A percentile compares a stretch with the other conserved stretches of the same genome.
Conservation (phyloP, 495 filamentous ascomycete genomes). For the Neurospora sp. region DNA sequence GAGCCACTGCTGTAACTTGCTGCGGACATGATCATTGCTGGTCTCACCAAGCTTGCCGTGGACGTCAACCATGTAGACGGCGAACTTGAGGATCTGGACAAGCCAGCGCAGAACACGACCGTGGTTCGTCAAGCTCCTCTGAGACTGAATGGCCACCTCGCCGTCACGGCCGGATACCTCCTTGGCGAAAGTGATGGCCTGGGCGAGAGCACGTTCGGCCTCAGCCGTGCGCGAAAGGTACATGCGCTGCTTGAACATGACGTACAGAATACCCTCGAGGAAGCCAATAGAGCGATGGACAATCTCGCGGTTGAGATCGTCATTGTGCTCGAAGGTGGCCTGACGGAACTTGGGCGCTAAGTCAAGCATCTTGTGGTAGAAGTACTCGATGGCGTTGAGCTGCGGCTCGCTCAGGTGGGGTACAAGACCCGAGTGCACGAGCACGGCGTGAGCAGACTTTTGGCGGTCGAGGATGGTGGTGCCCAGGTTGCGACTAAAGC, state of each 20-base stretch:
- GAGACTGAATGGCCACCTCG: conserved; percentile 6
- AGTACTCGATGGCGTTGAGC: conserved; percentile 46
- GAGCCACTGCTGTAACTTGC: conserved; percentile 39
- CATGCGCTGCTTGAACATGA: conserved; percentile 57
- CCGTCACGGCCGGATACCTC: conserved; percentile 13
- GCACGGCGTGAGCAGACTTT: conserved; percentile 53
- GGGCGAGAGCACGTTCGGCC: conserved; percentile 8
- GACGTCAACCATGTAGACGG: conserved; percentile 39
- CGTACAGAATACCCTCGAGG: conserved; percentile 68
- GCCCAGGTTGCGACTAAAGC: conserved; percentile 69
- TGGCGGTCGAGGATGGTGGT: conserved; percentile 60
- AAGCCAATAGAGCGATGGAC: conserved; percentile 67
- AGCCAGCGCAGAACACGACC: conserved; percentile 29
- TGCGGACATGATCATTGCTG: conserved; percentile 30
- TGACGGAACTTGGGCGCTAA: conserved; percentile 56
- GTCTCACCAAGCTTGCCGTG: conserved; percentile 50
- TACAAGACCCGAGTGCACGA: conserved; percentile 32
- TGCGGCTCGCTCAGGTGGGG: conserved; percentile 5
- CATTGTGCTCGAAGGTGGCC: conserved; percentile 58
- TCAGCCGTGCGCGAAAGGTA: conserved; percentile 27
- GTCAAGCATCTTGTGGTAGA: conserved; percentile 70
- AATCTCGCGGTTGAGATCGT: conserved; percentile 71
- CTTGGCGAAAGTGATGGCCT: conserved; percentile 11
- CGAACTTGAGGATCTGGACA: conserved; percentile 32
- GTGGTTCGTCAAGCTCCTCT: conserved; percentile 16